Conservation (phyloP, 495 filamentous ascomycete species). For the Umbilicaria muhlenbergii region DNA sequence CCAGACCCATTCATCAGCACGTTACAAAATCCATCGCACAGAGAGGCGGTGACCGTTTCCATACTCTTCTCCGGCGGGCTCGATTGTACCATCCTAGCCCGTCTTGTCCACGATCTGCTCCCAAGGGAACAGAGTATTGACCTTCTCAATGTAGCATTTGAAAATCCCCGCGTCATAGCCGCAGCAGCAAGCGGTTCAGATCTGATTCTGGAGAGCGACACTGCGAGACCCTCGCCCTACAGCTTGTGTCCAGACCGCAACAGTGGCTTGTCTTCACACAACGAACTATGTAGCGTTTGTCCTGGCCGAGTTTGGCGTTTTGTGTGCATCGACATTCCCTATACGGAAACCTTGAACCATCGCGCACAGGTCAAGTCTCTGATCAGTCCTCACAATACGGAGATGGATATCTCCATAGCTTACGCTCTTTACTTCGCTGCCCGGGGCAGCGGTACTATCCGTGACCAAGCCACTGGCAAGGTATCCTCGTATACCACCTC, state of each 20-base stretch:
- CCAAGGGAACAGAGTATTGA: slow-evolving; percentile 56
- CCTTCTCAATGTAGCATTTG: slow-evolving; percentile 90
- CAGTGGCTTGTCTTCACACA: slow-evolving; percentile 62
- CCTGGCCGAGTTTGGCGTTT: slow-evolving; percentile 66
- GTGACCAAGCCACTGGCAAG: not conserved
- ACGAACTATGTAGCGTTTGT: slow-evolving; percentile 57
- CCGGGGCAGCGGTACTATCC: slow-evolving; percentile 49
- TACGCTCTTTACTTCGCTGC: slow-evolving; percentile 87
- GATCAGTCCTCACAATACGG: slow-evolving; percentile 86
- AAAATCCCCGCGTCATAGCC: slow-evolving; percentile 65
- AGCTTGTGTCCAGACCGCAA: slow-evolving; percentile 79
- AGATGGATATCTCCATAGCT: slow-evolving; percentile 98
- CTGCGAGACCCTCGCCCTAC: slow-evolving; percentile 33
- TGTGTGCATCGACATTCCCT: slow-evolving; percentile 69
- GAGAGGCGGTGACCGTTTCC: slow-evolving; percentile 40
- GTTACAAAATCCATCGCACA: slow-evolving; percentile 12
- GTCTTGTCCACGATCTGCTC: slow-evolving; percentile 66
- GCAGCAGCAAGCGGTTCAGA: slow-evolving; percentile 21
- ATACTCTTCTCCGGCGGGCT: slow-evolving; percentile 90
- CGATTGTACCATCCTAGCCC: slow-evolving; percentile 79
- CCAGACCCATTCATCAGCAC: slow-evolving; percentile 31
- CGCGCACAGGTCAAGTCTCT: slow-evolving; percentile 53
- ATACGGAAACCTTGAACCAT: slow-evolving; percentile 54
- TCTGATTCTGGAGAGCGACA: slow-evolving; percentile 13
- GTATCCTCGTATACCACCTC: slow-evolving; percentile 42